These are phyloP conservation scores for Gossypium stocksii DNA, from an alignment of 345 rosid genomes.

Conservation along the genomic window DNA sequence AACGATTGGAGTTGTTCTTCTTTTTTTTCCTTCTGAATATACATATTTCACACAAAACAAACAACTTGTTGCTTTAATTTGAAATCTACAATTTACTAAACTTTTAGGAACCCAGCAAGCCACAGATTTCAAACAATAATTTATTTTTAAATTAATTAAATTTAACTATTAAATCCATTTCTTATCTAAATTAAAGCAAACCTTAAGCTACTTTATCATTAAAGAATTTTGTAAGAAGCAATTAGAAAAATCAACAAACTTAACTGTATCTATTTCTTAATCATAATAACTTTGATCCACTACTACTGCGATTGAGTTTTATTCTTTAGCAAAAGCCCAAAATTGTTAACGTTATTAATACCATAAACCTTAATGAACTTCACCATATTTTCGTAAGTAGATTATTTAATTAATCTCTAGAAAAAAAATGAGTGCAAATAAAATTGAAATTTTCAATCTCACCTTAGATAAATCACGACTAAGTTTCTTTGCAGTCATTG, in stretches of 20 bases:
- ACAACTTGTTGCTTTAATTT: not conserved
- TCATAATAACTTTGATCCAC: not conserved
- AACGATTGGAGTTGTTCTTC: not conserved
- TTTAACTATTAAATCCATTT: not conserved
- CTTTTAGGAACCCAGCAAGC: not conserved
- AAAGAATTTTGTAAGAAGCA: not conserved
- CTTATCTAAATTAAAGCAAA: not conserved
- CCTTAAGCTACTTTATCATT: not conserved
- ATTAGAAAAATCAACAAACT: not conserved
- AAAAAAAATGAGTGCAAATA: not conserved
- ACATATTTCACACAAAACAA: not conserved
- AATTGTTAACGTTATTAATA: not conserved
- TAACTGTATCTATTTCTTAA: not conserved
- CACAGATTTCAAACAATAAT: not conserved
- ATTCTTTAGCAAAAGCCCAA: not conserved
- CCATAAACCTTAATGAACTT: not conserved
- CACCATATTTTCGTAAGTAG: not conserved
- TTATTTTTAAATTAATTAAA: not conserved
- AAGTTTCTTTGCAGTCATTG: slow-evolving; percentile 69
- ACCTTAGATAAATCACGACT: slow-evolving; percentile 84
- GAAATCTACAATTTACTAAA: not conserved
- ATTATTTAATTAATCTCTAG: not conserved
- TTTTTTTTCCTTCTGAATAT: not conserved
- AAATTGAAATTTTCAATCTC: slow-evolving; percentile 9
- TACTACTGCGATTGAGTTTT: not conserved